Conservation (phyloP, 1,284 basidiomycete species). For the Earliella scabrosa region DNA sequence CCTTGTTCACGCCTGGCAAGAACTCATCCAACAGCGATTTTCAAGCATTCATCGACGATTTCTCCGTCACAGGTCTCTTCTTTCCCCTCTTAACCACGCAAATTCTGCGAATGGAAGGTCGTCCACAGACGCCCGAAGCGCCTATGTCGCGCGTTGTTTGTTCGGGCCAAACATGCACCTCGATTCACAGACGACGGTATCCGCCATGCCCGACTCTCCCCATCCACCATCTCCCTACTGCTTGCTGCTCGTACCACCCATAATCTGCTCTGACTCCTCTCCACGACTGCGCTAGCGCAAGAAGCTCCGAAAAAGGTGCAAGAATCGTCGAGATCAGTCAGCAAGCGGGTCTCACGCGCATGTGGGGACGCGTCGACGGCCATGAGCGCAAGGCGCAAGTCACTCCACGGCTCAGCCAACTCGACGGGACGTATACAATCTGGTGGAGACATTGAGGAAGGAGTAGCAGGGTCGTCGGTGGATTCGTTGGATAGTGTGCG, state of each 20-base stretch:
- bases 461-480: background rate
- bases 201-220: constrained; percentile 28
- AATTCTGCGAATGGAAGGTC: background rate
- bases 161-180: constrained; percentile 35
- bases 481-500: constrained; percentile 39
- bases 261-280: background rate
- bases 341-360: constrained; percentile 19
- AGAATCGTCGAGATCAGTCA: constrained; percentile 60
- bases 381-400: constrained; percentile 28
- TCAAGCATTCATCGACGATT: no score
- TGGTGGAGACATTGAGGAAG: background rate
- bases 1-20: no score
- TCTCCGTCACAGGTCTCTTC: no score
- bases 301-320: constrained; percentile 58
- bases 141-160: constrained; percentile 33
- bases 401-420: background rate
- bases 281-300: constrained; percentile 40
- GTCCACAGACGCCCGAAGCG: background rate
- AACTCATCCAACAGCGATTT: no score
- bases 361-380: constrained; percentile 17
- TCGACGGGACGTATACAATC: background rate
- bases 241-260: background rate
- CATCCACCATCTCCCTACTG: constrained; percentile 23
- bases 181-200: constrained; percentile 31
- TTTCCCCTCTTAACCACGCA: no score